Base-by-base conservation (phyloP, 192 early-diverging fungal species). In the Chytriomyces sp. region DNA sequence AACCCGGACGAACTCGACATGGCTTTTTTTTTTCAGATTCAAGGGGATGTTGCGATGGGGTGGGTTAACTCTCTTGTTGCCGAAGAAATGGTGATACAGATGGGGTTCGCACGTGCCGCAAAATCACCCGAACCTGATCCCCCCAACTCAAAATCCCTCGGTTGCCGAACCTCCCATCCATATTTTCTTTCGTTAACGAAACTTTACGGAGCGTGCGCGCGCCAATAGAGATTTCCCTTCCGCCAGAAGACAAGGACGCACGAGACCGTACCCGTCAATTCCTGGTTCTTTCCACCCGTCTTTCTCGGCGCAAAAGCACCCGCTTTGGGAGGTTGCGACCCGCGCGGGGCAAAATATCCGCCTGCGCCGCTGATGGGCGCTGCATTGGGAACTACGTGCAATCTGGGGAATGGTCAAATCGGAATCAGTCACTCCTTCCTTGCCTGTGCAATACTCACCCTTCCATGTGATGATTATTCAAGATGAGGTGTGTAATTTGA, bases 291-390 rank as follows among this genome's bases (percentile, higher is more conserved):
- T n/a, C 52, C 69, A 3, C 70, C 76, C 4, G 75, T 68, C 33
- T 75, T 82, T 68, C 81, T 26, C 32, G 80, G 78, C 40, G 57
- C 59, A 70, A 88, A 88, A 3, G 87, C 87, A 7, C 87, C 87
- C 3, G 87, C 87, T 59, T 82, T 81, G 14, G 87, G 85, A n/a
- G 87, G 87, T 5, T 67, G 54, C 4, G 82, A 82, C 34, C 84
- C 85, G 25, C 75, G 75, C 10, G 87, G 81, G 19, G 87, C 87
- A 78, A 88, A 88, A 61, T 83, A 87, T 34, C 87, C 87, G 26
- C 86, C 86, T 37, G 81, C 83, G 1, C 79, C 80, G 57, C 57
- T 72, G 39, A 66, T 65, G 22, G 58, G 70, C 22, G 62, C 63
- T 30, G 61, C 68, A 28, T 70, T 70, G 57, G 54, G 22, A 49